Base-by-base conservation (phyloP, 352 stramenopile species). In the Phytopythium chamaehyphon region DNA sequence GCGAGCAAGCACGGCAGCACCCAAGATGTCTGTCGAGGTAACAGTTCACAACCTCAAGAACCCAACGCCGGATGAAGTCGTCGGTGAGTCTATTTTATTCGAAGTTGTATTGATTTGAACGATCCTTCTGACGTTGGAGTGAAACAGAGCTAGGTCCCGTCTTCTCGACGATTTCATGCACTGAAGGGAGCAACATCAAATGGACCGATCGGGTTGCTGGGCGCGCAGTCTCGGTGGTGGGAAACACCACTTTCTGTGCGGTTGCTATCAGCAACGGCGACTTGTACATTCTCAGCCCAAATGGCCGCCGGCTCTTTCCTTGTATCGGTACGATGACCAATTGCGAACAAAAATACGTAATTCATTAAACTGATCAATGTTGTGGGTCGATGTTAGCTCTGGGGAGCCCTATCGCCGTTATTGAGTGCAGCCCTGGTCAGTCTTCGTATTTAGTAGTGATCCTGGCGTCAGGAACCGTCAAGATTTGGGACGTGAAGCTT, bases 121-220 rank as follows among this genome's bases (percentile, higher is more conserved):
- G n/a, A n/a, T n/a, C n/a, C n/a, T n/a, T n/a, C n/a, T n/a, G n/a
- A n/a, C n/a, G n/a, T n/a, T n/a, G n/a, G n/a, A n/a, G n/a, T n/a
- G n/a, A n/a, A n/a, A n/a, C 47, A 88, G 82, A 89, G 24, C 46
- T 70, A 51, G 76, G 76, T 2, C 74, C 76, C 14, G 69, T 89
- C 35, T 91, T 78, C 57, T 88, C 84, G 15, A 89, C 71, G 12
- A 61, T 94, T 40, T 71, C 82, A 60, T 94, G 80, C 58, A 74
- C 63, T 1, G 63, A 79, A 36, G 59, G 51, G 21, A 76, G 55
- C 18, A 67, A 69, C 21, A 54, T 80, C 37, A 86, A 86, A 50
- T 95, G 85, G 85, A 85, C 91, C 40, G 85, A 95, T 61, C 76
- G 85, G 2, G 62, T 95, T 36, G 67, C 80, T 55, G 85, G 82